Conservation (phyloP, 352 stramenopile species). For the Globisporangium nagaii region DNA sequence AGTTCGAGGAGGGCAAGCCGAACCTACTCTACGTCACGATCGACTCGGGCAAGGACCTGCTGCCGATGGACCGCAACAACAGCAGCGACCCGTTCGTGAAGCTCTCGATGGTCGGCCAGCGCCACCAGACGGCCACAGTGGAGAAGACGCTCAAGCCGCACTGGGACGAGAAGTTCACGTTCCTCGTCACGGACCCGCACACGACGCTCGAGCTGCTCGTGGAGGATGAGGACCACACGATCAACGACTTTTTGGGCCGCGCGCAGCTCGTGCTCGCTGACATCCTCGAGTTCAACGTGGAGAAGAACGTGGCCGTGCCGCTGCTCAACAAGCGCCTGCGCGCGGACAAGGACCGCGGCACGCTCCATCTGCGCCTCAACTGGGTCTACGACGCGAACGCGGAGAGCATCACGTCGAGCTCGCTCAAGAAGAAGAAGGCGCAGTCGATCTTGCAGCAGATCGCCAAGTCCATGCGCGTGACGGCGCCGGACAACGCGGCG, state of each 20-base stretch:
- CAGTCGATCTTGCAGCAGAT: constrained; percentile 45
- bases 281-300: constrained; percentile 33
- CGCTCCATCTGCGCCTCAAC: constrained; percentile 42
- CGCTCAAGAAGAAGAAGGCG: constrained; percentile 43
- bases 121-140: constrained; percentile 56
- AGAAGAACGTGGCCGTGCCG: constrained; percentile 39
- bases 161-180: constrained; percentile 71
- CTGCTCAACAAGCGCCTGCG: constrained; percentile 52
- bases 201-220: constrained; percentile 53
- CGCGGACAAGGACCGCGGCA: constrained; percentile 50
- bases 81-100: constrained; percentile 86
- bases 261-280: constrained; percentile 47
- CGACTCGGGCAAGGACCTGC: constrained; percentile 65
- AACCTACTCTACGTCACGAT: constrained; percentile 72
- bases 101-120: constrained; percentile 64
- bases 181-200: constrained; percentile 34
- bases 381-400: constrained; percentile 50
- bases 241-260: constrained; percentile 68
- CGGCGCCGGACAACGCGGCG: constrained; percentile 30
- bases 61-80: constrained; percentile 75
- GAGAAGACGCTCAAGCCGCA: constrained; percentile 71
- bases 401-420: constrained; percentile 29
- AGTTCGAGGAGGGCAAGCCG: constrained; percentile 16
- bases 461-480: constrained; percentile 37
- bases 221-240: constrained; percentile 62